phyloP scores from a whole-genome alignment of 2,329 filamentous ascomycete species.

The Myotisia sp. region DNA sequence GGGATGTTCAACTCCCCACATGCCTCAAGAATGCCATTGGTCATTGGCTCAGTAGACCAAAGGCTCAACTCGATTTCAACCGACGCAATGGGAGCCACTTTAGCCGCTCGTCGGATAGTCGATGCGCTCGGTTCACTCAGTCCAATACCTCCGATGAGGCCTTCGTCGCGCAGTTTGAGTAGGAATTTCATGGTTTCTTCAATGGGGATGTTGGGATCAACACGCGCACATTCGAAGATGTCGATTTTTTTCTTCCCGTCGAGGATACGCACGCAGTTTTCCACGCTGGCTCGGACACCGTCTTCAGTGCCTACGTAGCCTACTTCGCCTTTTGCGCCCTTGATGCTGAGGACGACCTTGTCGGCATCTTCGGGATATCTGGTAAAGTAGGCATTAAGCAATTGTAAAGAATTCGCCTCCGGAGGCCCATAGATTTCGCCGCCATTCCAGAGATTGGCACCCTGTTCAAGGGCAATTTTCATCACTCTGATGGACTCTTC shows the following conservation, averaged over 20 bases:
- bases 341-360: slow-evolving; percentile 18
- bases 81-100: slow-evolving; percentile 37
- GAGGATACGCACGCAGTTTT: slow-evolving; percentile 37
- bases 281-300: slow-evolving; percentile 39
- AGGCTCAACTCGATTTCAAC: slow-evolving; percentile 49
- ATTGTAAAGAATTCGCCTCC: slow-evolving; percentile 17
- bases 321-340: slow-evolving; percentile 18
- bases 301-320: slow-evolving; percentile 37
- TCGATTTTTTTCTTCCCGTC: slow-evolving; percentile 42
- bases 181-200: slow-evolving; percentile 28
- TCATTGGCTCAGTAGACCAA: slow-evolving; percentile 42
- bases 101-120: slow-evolving; percentile 29
- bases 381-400: slow-evolving; percentile 18
- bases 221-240: slow-evolving; percentile 41
- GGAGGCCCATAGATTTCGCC: slow-evolving; percentile 20
- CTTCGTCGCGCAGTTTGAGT: slow-evolving; percentile 20
- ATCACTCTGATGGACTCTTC: slow-evolving; percentile 33
- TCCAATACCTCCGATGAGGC: slow-evolving; percentile 25
- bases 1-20: slow-evolving; percentile 45
- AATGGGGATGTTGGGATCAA: slow-evolving; percentile 37
- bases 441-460: slow-evolving; percentile 21
- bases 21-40: slow-evolving; percentile 43
- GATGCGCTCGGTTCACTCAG: slow-evolving; percentile 24
- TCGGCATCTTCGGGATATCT: slow-evolving; percentile 18
- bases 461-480: slow-evolving; percentile 34